phyloP scores from a whole-genome alignment of 2,329 filamentous ascomycete genomes.

The Fusarium sp. region DNA sequence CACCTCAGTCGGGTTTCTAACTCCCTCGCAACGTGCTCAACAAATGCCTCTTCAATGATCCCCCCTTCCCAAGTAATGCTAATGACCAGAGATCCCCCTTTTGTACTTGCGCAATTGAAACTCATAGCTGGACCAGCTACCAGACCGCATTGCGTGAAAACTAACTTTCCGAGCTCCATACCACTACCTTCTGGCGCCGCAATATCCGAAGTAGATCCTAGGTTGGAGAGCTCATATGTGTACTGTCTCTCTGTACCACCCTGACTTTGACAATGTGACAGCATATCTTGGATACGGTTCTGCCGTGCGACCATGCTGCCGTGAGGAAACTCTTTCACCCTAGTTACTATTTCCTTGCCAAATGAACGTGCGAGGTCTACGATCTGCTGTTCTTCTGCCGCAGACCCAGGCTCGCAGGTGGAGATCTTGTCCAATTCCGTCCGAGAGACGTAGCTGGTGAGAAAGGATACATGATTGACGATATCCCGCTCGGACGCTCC shows the following conservation, averaged over 20 bases:
- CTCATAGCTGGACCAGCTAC: constrained; percentile 20
- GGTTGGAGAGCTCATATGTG: constrained; percentile 36
- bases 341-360: background rate
- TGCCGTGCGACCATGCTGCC: background rate
- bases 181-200: rapidly evolving
- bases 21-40: background rate
- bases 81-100: constrained; percentile 7
- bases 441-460: background rate
- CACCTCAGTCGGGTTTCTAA: constrained; percentile 3
- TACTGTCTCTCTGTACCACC: background rate
- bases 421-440: background rate
- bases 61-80: constrained; percentile 27
- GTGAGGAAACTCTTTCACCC: constrained; percentile 18
- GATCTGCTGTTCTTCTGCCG: background rate
- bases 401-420: background rate
- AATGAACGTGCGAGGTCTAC: constrained; percentile 4
- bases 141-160: constrained; percentile 29
- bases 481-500: background rate
- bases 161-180: constrained; percentile 9
- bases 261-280: constrained; percentile 3
- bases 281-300: background rate
- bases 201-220: background rate
- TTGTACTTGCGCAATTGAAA: constrained; percentile 26
- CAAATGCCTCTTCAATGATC: constrained; percentile 6
- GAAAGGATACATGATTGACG: constrained; percentile 23